Evolutionary conservation across 73 alveolate species (phyloP), one percentile per base, ranked within the genome.

Genomic region (Paramecium octaurelia): DNA sequence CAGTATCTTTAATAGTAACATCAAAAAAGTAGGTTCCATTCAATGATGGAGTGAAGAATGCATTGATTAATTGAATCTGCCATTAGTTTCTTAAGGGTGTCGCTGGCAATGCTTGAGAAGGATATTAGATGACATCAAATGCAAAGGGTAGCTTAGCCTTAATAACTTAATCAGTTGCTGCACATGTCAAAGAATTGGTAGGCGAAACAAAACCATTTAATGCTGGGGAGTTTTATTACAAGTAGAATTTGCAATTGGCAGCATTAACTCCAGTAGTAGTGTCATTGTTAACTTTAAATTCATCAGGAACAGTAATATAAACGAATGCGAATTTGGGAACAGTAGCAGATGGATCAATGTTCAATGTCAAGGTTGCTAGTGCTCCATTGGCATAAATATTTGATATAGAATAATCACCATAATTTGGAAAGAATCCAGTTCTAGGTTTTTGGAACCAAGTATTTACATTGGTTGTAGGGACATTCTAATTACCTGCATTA

Each of bases 21-120:
- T 70, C 92, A 73, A 89, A 89, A 70, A 42, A 89, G 85, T 89
- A 89, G 23, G 94, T 89, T 34, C 94, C 94, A 89, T 89, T 89
- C 73, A 77, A 29, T 16, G 71, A 57, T 4, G 94, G 94, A 1
- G 91, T 80, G 18, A 44, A 80, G 18, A 80, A 23, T 31, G 73
- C 42, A 80, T 80, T 80, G 7, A 8, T 12, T 80, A 80, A 44
- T 7, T 24, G 18, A 8, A 80, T 21, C 20, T 80, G 20, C 43
- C 43, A 80, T 43, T 80, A 44, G 16, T 80, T 80, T 80, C 75
- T 80, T 23, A 27, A 18, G 7, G 38, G 44, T 14, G 46, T 12
- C 8, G 87, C 36, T 34, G 87, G 34, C 11, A 24, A 21, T n/a
- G 46, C 36, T 31, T 40, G 12, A 20, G 58, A 36, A 2, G 91